Evolutionary conservation across 2,329 filamentous ascomycete species (phyloP), one percentile per base, ranked within the genome.

Genomic region (Rhinocladiella similis): DNA sequence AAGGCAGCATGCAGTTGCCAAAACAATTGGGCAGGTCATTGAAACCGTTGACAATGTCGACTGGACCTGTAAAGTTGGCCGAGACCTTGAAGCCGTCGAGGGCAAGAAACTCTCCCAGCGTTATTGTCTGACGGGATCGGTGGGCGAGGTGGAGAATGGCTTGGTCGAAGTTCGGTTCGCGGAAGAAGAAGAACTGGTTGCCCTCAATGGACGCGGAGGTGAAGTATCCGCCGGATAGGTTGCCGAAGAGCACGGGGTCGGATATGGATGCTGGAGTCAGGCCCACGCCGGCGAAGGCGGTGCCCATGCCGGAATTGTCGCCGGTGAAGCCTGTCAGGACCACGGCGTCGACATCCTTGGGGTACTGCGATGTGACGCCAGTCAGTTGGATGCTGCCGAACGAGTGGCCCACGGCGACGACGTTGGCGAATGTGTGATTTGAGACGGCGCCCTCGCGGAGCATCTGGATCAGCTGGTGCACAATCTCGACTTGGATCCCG

Each of bases 331-430:
- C 67, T 3, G 66, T 69, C 18, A 71, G 61, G 36, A 69, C 60
- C 3, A 57, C 54, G 13, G 63, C 61, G 55, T 68, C 64, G 25
- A 66, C 56, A 47, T 68, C 66, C 10, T 45, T 16, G 2, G 68
- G 66, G 43, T 68, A 67, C 41, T 63, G 55, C 2, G 53, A 36
- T n/a, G 62, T 63, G 12, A 68, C 46, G 5, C 46, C 43, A 52
- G 66, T 65, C n/a, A 55, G 62, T 3, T 66, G 38, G 10, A 66
- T 53, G 3, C 65, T 67, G 16, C 67, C 68, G 22, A 60, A 63
- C 20, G 54, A 63, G 49, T 68, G 66, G 5, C 68, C 68, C 12
- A 63, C 66, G 22, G 60, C 65, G 42, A 68, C 64, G 16, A 70
- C 56, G 3, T 62, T 63, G 2, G 53, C 41, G 62, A 69, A 69